These are phyloP conservation scores for Aspergillus candidus DNA, from an alignment of 2,329 filamentous ascomycete species.

Conservation along the genomic window DNA sequence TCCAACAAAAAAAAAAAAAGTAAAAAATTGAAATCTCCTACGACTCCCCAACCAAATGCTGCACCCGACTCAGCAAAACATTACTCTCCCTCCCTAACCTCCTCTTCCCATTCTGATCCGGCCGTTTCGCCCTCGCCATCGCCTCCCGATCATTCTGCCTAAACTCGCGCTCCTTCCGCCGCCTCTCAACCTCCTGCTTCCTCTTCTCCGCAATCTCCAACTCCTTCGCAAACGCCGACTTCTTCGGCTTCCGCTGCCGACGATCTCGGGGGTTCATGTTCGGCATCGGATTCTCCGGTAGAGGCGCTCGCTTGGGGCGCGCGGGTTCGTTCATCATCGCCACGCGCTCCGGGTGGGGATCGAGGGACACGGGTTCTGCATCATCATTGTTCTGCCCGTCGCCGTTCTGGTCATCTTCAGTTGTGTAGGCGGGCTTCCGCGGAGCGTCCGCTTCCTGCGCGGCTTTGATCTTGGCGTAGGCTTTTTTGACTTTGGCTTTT, in stretches of 20 bases:
- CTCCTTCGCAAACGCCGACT: slow-evolving; percentile 58
- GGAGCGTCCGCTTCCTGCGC: slow-evolving; percentile 40
- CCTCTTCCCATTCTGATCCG: slow-evolving; percentile 63
- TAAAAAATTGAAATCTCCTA: slow-evolving; percentile 13
- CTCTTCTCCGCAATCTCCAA: slow-evolving; percentile 61
- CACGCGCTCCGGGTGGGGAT: slow-evolving; percentile 56
- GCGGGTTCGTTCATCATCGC: slow-evolving; percentile 50
- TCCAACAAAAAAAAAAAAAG: slow-evolving; percentile 6
- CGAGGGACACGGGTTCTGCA: slow-evolving; percentile 37
- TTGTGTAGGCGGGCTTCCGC: slow-evolving; percentile 30
- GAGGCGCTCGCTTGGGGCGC: slow-evolving; percentile 15
- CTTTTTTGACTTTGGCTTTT: slow-evolving; percentile 88
- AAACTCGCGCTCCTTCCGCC: slow-evolving; percentile 58
- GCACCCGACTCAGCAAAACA: slow-evolving; percentile 70
- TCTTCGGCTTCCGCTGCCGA: slow-evolving; percentile 36
- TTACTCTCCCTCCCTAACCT: slow-evolving; percentile 77
- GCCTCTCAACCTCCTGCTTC: slow-evolving; percentile 55
- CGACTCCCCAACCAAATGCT: slow-evolving; percentile 56
- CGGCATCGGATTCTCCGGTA: slow-evolving; percentile 22
- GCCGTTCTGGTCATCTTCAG: slow-evolving; percentile 23
- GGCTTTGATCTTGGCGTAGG: slow-evolving; percentile 81
- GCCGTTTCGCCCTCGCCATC: slow-evolving; percentile 56
- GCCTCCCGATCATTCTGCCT: slow-evolving; percentile 65
- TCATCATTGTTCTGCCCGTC: slow-evolving; percentile 13
- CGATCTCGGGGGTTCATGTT: slow-evolving; percentile 22